Conservation (phyloP, 1,284 basidiomycete genomes). For the Ustilago trichophora region DNA sequence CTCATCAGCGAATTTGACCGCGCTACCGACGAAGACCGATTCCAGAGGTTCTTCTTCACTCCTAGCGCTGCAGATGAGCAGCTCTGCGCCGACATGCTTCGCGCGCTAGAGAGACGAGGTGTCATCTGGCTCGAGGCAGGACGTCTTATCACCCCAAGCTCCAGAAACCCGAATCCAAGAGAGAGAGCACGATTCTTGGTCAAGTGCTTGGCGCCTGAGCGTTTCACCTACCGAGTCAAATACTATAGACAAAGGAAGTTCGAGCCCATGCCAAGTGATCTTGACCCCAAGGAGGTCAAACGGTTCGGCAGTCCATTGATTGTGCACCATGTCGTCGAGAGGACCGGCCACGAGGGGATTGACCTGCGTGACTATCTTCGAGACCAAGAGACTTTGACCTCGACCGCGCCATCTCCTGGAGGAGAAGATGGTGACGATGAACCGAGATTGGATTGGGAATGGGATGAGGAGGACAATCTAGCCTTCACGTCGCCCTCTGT, state of each 20-base stretch:
- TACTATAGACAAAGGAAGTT: slow-evolving; percentile 27
- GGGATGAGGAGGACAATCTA: slow-evolving; percentile 28
- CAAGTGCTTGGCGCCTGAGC: slow-evolving; percentile 42
- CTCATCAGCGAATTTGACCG: slow-evolving; percentile 28
- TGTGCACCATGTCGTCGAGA: slow-evolving; percentile 26
- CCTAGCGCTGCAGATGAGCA: slow-evolving; percentile 4
- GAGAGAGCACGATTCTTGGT: slow-evolving; percentile 34
- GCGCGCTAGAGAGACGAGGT: slow-evolving; percentile 28
- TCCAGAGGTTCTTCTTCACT: slow-evolving; percentile 17
- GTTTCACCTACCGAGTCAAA: slow-evolving; percentile 24
- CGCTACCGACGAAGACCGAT: slow-evolving; percentile 22
- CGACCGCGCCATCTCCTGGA: not conserved
- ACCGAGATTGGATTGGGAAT: slow-evolving; percentile 27
- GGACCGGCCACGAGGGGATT: slow-evolving; percentile 24
- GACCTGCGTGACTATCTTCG: slow-evolving; percentile 16
- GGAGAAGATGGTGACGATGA: not conserved
- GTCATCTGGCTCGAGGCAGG: slow-evolving; percentile 39
- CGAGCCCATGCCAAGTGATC: slow-evolving; percentile 40
- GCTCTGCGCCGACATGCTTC: slow-evolving; percentile 25
- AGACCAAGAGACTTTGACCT: too few relatives aligned
- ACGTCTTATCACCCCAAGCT: slow-evolving; percentile 32
- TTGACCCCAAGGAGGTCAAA: slow-evolving; percentile 20
- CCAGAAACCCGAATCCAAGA: slow-evolving; percentile 21
- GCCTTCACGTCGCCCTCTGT: not conserved
- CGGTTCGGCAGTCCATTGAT: slow-evolving; percentile 29